Base-by-base conservation (phyloP, 225 moss, liverwort and hornwort genomes). In the Pseudisothecium myosuroides region DNA sequence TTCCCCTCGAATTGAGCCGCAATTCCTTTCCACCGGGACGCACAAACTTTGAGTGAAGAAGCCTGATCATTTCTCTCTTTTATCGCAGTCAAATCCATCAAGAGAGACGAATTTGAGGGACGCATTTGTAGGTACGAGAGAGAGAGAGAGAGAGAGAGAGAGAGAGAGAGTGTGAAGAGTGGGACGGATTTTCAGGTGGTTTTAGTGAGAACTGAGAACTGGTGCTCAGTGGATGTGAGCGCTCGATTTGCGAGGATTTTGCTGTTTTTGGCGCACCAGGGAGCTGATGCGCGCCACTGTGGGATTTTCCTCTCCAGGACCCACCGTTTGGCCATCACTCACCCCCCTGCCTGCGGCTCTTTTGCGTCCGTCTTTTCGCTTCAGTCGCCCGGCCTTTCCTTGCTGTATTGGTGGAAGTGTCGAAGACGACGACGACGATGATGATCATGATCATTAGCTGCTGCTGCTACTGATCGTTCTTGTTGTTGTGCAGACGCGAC, bases 281-380 rank as follows among this genome's bases (percentile, higher is more conserved):
- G 34, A 54, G 90, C 13, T 65, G 20, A 58, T 85, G 92, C 92
- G 92, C 92, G 92, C 92, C 92, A 71, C 63, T 20, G 64, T 49
- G 27, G 31, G 88, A 66, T 52, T 63, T 50, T 4, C 76, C 76
- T 66, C 23, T 28, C 66, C 43, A 83, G 88, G 90, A 82, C 92
- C 93, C 93, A 93, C 93, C 93, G 91, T 83, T 34, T 37, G 10
- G 2, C 47, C 19, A 24, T 65, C 29, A 50, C 27, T n/a, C n/a
- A n/a, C n/a, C n/a, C 54, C 54, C 54, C 8, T 14, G 29, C 2
- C 81, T 88, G 88, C n/a, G n/a, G n/a, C 52, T 71, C 71, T 68
- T 63, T 83, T 68, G 83, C n/a, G 67, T 67, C 66, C 37, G 67
- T 68, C 83, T 54, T 52, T 45, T 68, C 34, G n/a, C 79, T 24